A percentile compares a stretch with the other conserved stretches of the same genome.
Evolutionary conservation across 2,329 filamentous ascomycete genomes (phyloP).

Genomic region (Canariomyces notabilis): DNA sequence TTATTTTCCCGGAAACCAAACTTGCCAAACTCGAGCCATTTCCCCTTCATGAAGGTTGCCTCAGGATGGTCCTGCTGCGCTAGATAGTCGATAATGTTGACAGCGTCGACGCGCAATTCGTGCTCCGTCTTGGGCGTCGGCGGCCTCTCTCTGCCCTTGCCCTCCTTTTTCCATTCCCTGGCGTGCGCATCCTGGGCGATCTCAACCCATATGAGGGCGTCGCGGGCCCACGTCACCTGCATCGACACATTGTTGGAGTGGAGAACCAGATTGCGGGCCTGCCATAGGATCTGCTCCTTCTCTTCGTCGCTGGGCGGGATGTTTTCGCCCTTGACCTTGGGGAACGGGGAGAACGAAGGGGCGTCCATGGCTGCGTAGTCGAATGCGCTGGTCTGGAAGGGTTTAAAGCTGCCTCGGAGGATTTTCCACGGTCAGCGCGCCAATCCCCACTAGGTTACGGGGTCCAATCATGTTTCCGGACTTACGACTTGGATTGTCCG

Average conservation of each 20-base stretch:
- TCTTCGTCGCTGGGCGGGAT: slow-evolving; percentile 92
- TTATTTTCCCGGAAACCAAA: slow-evolving; percentile 88
- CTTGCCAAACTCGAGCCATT: slow-evolving; percentile 98
- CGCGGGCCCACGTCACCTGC: slow-evolving; percentile 95
- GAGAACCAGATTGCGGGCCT: slow-evolving; percentile 75
- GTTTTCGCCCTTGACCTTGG: slow-evolving; percentile 78
- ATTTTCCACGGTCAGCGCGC: slow-evolving; percentile 14
- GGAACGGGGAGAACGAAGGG: slow-evolving; percentile 88
- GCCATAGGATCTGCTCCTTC: slow-evolving; percentile 84
- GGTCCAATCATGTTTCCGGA: slow-evolving; percentile 14
- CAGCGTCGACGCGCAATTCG: slow-evolving; percentile 78
- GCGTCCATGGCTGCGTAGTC: slow-evolving; percentile 45
- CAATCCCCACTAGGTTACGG: slow-evolving; percentile 10
- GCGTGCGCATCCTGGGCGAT: slow-evolving; percentile 71
- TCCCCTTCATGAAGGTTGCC: slow-evolving; percentile 87
- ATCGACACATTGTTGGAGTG: slow-evolving; percentile 93
- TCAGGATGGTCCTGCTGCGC: slow-evolving; percentile 89
- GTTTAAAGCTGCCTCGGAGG: slow-evolving; percentile 33
- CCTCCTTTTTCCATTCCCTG: slow-evolving; percentile 49
- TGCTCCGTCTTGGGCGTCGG: slow-evolving; percentile 84
- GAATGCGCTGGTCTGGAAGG: slow-evolving; percentile 37
- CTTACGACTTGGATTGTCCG: slow-evolving; percentile 26
- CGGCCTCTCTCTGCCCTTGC: slow-evolving; percentile 51
- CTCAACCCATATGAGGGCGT: slow-evolving; percentile 84
- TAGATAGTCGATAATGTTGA: slow-evolving; percentile 87